These are phyloP conservation scores for Hanseniaspora uvarum DNA, from an alignment of 1,139 yeast species.

Conservation along the genomic window DNA sequence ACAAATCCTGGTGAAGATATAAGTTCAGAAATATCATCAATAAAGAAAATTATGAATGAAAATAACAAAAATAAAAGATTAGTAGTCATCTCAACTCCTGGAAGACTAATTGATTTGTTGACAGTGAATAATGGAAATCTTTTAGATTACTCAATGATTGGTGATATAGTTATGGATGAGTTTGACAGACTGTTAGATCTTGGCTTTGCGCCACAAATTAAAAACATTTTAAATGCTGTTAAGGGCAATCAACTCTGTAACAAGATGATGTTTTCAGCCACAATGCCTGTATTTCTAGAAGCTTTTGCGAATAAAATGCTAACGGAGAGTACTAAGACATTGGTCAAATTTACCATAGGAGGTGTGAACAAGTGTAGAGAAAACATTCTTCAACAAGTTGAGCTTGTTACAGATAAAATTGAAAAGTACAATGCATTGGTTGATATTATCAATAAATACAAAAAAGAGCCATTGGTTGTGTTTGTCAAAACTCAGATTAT, in stretches of 20 bases:
- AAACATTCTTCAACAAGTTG: slow-evolving; percentile 65
- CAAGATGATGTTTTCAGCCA: slow-evolving; percentile 74
- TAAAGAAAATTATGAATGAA: slow-evolving; percentile 62
- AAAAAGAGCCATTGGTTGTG: slow-evolving; percentile 52
- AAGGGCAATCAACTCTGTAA: slow-evolving; percentile 80
- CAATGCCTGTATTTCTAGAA: slow-evolving; percentile 78
- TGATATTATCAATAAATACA: slow-evolving; percentile 26
- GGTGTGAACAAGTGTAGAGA: slow-evolving; percentile 75
- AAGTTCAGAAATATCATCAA: slow-evolving; percentile 67
- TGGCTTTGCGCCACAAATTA: slow-evolving; percentile 96
- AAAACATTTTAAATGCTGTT: slow-evolving; percentile 63
- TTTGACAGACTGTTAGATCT: slow-evolving; percentile 95
- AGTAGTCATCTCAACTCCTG: slow-evolving; percentile 88
- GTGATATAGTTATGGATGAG: slow-evolving; percentile 83
- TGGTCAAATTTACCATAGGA: slow-evolving; percentile 69
- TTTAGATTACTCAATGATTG: slow-evolving; percentile 55
- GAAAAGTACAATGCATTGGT: slow-evolving; percentile 49
- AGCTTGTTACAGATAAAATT: slow-evolving; percentile 42
- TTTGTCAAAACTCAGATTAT: slow-evolving; percentile 81
- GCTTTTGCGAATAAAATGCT: slow-evolving; percentile 43
- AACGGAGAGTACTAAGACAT: slow-evolving; percentile 21
- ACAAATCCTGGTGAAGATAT: slow-evolving; percentile 83
- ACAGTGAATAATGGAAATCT: slow-evolving; percentile 78
- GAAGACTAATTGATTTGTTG: slow-evolving; percentile 79
- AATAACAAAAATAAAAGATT: background rate